Evolutionary conservation across 1,284 basidiomycete genomes (phyloP).

Genomic region (Cryptococcus deneoformans): DNA sequence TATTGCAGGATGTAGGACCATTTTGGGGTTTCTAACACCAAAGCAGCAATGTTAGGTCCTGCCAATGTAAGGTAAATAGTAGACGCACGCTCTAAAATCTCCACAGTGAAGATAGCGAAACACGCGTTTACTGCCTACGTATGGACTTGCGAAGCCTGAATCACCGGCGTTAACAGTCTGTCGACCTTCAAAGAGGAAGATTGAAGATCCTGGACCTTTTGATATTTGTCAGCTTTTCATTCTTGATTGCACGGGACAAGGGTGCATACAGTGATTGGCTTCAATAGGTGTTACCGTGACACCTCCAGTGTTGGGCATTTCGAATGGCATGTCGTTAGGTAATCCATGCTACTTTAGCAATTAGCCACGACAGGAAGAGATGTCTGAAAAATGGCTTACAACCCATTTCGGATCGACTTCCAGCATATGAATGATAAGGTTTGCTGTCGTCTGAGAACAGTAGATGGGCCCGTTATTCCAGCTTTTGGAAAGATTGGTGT

Average conservation of each 20-base stretch:
- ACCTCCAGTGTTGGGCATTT: constrained; percentile 78
- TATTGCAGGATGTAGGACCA: constrained; percentile 76
- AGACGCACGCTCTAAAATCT: constrained; percentile 74
- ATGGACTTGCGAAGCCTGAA: constrained; percentile 64
- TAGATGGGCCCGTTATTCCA: constrained; percentile 95
- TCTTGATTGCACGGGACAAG: background rate
- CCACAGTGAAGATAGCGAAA: constrained; percentile 96
- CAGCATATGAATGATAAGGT: constrained; percentile 84
- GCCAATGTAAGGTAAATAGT: too few species aligned
- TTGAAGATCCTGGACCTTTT: constrained; percentile 79
- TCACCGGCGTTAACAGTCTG: constrained; percentile 88
- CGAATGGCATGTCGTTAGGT: constrained; percentile 70
- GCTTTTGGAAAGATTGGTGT: constrained; percentile 78
- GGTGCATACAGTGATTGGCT: constrained; percentile 82
- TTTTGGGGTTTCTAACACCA: constrained; percentile 61
- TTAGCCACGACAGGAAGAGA: background rate
- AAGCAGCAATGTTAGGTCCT: background rate
- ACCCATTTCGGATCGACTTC: constrained; percentile 85
- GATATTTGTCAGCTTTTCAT: background rate
- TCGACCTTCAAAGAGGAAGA: constrained; percentile 89
- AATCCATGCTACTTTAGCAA: constrained; percentile 52
- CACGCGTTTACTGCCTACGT: constrained; percentile 63
- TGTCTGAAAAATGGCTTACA: constrained; percentile 51
- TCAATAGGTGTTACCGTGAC: constrained; percentile 92
- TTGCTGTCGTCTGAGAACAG: constrained; percentile 87